A percentile compares a stretch with the other conserved stretches of the same genome.
Conservation (phyloP, 2,329 filamentous ascomycete genomes). For the Diplodia sapinea region DNA sequence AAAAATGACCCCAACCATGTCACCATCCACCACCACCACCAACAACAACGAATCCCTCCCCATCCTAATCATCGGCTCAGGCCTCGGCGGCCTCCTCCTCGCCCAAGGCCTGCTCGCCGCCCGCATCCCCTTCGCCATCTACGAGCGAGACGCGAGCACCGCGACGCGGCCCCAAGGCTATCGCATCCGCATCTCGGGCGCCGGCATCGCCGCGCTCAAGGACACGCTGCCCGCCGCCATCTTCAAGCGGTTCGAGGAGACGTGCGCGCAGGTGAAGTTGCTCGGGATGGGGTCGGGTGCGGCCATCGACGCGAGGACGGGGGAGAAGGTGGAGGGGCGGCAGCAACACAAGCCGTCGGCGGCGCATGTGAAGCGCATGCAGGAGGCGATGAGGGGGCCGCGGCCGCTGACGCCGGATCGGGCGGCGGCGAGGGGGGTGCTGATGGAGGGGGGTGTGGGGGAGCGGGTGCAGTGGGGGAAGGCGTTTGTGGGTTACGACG, state of each 20-base stretch:
- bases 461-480: not conserved
- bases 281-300: not conserved
- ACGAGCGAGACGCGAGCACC: constrained; percentile 53
- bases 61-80: constrained; percentile 50
- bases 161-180: constrained; percentile 68
- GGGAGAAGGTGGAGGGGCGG: not conserved
- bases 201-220: constrained; percentile 10
- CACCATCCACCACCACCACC: not conserved
- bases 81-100: constrained; percentile 43
- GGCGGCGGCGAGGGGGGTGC: constrained; percentile 1
- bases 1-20: not conserved
- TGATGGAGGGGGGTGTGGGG: constrained; percentile 11
- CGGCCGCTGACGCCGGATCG: constrained; percentile 18
- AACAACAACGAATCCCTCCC: constrained; percentile 33
- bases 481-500: constrained; percentile 11
- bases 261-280: constrained; percentile 11
- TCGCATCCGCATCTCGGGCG: constrained; percentile 53
- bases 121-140: constrained; percentile 44
- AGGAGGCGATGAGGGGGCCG: not conserved
- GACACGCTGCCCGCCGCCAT: not conserved
- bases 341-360: not conserved
- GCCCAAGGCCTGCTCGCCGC: constrained; percentile 41
- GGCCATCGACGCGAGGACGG: not conserved
- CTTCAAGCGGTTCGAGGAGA: not conserved
- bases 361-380: not conserved